Conservation (phyloP, 495 filamentous ascomycete genomes). For the Penicillium maclennaniae region DNA sequence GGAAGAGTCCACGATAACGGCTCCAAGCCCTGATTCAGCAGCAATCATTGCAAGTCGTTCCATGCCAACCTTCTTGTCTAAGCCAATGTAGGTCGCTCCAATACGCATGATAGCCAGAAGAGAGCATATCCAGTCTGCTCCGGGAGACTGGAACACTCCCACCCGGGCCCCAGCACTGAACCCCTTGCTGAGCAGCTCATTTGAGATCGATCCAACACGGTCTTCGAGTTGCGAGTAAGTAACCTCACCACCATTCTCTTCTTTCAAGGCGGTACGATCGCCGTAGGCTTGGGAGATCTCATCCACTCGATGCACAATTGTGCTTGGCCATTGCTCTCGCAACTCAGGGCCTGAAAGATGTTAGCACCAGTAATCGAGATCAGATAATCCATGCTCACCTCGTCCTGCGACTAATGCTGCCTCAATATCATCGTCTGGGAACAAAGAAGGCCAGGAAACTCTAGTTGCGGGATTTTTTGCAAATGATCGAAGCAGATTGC, state of each 20-base stretch:
- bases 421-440: constrained; percentile 10
- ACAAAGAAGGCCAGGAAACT: constrained; percentile 17
- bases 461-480: constrained; percentile 18
- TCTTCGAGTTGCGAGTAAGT: constrained; percentile 13
- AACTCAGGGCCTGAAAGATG: constrained; percentile 15
- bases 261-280: constrained; percentile 9
- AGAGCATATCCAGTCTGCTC: constrained; percentile 44
- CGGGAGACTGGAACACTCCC: constrained; percentile 22
- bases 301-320: constrained; percentile 34
- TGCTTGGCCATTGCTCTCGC: constrained; percentile 27
- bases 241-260: constrained; percentile 3
- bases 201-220: constrained; percentile 12
- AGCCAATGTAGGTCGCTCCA: constrained; percentile 49
- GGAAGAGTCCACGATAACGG: constrained; percentile 13
- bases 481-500: constrained; percentile 24
- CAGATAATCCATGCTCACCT: constrained; percentile 7
- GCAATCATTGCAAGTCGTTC: constrained; percentile 29
- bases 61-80: constrained; percentile 43
- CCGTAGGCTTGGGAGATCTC: constrained; percentile 12
- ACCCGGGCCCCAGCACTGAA: constrained; percentile 2
- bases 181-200: constrained; percentile 11
- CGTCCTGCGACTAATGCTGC: constrained; percentile 6
- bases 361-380: not conserved
- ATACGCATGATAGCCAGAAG: constrained; percentile 50
- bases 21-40: constrained; percentile 15